These are phyloP conservation scores for Xerocomellus dryophilus DNA, from an alignment of 768 basidiomycete species.

Conservation along the genomic window DNA sequence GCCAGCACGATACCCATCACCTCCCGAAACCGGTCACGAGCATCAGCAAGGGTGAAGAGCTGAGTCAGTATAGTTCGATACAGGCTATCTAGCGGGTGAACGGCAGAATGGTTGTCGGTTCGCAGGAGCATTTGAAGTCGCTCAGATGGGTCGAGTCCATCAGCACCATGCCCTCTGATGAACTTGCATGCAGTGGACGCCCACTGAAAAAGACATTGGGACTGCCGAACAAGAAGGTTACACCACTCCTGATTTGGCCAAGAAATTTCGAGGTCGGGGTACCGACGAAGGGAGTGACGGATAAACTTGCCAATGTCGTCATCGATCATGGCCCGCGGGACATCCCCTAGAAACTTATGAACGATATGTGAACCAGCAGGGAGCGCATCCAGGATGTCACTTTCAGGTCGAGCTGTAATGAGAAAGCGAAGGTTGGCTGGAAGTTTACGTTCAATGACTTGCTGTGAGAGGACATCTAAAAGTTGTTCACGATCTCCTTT, in stretches of 20 bases:
- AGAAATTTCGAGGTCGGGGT: neutral
- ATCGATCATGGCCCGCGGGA: neutral
- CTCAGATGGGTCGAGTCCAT: neutral
- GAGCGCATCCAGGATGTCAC: neutral
- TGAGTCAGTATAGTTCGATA: neutral
- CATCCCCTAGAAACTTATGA: neutral
- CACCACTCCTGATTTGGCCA: slow-evolving; percentile 15
- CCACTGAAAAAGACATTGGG: slow-evolving; percentile 27
- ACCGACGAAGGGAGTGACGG: neutral
- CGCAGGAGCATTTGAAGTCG: neutral
- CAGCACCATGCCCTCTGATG: slow-evolving; percentile 8
- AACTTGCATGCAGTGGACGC: slow-evolving; percentile 6
- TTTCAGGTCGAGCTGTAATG: slow-evolving; percentile 20
- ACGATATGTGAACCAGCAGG: neutral
- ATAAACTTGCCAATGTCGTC: slow-evolving; percentile 3
- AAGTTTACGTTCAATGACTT: neutral
- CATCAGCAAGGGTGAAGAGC: neutral
- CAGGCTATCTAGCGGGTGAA: neutral
- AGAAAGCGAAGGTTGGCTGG: slow-evolving; percentile 18
- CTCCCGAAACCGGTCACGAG: neutral
- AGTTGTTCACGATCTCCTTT: slow-evolving; percentile 6
- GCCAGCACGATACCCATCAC: neutral
- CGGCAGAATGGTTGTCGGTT: too few species aligned
- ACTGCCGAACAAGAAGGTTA: slow-evolving; percentile 10
- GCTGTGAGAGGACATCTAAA: slow-evolving; percentile 8